Evolutionary conservation across 352 stramenopile species (phyloP).

Genomic region (Pythium utonaiense): DNA sequence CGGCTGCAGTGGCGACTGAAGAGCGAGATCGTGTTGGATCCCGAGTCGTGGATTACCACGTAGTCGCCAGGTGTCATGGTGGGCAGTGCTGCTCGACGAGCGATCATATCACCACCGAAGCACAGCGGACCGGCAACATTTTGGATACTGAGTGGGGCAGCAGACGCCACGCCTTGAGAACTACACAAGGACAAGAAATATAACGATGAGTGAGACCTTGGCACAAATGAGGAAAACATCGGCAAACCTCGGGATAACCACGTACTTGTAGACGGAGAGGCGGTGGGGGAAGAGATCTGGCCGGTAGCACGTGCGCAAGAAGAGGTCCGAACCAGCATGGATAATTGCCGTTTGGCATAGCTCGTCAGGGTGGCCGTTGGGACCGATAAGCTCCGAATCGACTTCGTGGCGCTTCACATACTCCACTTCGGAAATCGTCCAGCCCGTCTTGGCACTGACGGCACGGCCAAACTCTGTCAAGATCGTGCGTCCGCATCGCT

Average conservation of each 20-base stretch:
- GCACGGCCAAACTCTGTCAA: constrained; percentile 91
- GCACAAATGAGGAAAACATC: not conserved
- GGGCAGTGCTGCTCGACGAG: constrained; percentile 48
- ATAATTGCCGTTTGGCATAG: constrained; percentile 76
- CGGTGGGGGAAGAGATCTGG: constrained; percentile 77
- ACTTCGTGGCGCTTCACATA: constrained; percentile 79
- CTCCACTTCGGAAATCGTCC: constrained; percentile 88
- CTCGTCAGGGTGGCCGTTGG: constrained; percentile 19
- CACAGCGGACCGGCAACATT: constrained; percentile 91
- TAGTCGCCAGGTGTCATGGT: constrained; percentile 71
- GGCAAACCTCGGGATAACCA: too few relatives aligned
- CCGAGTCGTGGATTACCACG: constrained; percentile 84
- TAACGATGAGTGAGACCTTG: not conserved
- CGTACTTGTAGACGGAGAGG: constrained; percentile 80
- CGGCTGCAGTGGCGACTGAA: constrained; percentile 88
- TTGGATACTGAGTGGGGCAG: constrained; percentile 36
- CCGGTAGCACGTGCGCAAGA: constrained; percentile 85
- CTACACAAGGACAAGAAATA: constrained; percentile 28
- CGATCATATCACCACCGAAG: constrained; percentile 89
- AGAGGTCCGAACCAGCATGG: constrained; percentile 89
- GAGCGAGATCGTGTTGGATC: constrained; percentile 86
- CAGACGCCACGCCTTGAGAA: constrained; percentile 41
- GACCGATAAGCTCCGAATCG: constrained; percentile 12
- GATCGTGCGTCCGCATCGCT: constrained; percentile 67
- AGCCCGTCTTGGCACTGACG: constrained; percentile 83